Evolutionary conservation across 2,329 filamentous ascomycete genomes (phyloP), one percentile per base, ranked within the genome.

Genomic region (Apiospora arundinis): DNA sequence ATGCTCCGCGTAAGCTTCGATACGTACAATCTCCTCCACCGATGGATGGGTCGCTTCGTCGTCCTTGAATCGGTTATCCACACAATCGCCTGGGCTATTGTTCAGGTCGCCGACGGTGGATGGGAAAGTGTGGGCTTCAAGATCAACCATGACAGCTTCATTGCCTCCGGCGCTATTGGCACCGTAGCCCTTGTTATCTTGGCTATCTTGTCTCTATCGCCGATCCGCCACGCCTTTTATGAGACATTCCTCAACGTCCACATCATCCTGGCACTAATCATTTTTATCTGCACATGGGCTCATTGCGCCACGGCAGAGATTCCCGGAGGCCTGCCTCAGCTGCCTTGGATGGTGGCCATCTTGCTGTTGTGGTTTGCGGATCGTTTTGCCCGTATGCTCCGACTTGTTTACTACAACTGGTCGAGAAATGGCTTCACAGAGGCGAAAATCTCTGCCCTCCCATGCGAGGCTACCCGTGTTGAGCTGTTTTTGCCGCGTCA

Each of bases 201-300:
- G 65, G 78, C 93, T 70, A 77, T 97, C 69, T 85, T 92, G 40
- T 92, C 94, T 12, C 84, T 93, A 70, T 95, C 94, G 2, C 92
- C 95, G 0, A 79, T 99, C 69, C 92, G 96, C 73, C 95, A 98
- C 81, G 95, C 95, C 49, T 98, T 97, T 80, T 99, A 99, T 84
- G 96, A 99, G 84, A 97, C 94, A 0, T 99, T 99, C 84, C 88
- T 98, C 76, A 94, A 93, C 79, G 83, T 92, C 42, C 96, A 98
- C 83, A 95, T 97, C 76, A 81, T 93, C 48, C 84, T 97, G 68
- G 94, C 92, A 49, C 81, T 92, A 46, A 79, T 93, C 70, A 85
- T 86, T 67, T 88, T 98, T 68, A 85, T 89, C 71, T 92, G 91
- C 77, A 91, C 95, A 11, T 96, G 92, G 88, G 85, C 95, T 48